phyloP scores from a whole-genome alignment of 2,329 filamentous ascomycete species.

The Penicillium palitans region DNA sequence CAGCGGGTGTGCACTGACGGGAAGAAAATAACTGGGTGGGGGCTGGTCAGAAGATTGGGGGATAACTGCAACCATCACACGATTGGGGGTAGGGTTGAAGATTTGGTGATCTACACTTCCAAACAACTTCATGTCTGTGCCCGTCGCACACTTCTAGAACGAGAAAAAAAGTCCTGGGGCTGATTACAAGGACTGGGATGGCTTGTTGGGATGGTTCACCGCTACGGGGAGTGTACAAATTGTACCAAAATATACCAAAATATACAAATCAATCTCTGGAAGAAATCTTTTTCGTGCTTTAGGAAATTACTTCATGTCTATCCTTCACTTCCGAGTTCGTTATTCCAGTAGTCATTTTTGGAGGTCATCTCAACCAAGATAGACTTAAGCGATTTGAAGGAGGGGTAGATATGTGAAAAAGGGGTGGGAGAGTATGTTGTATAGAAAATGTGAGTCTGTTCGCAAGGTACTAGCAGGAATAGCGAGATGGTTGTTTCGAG shows the following conservation, averaged over 20 bases:
- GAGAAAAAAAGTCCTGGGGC: not conserved
- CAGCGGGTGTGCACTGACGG: constrained; percentile 22
- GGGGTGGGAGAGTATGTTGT: not conserved
- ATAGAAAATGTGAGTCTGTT: not conserved
- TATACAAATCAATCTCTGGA: not conserved
- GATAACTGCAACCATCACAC: constrained; percentile 1
- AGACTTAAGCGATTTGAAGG: not conserved
- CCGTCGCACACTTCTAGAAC: constrained; percentile 8
- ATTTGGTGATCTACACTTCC: constrained; percentile 7
- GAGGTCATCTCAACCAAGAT: not conserved
- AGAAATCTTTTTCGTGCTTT: not conserved
- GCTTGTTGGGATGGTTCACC: constrained; percentile 10
- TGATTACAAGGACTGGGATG: not conserved
- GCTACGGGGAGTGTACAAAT: constrained; percentile 1
- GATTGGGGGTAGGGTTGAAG: not conserved
- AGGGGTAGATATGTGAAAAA: not conserved
- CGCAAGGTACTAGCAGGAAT: not conserved
- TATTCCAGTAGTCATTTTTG: not conserved
- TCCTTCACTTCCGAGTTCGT: not conserved
- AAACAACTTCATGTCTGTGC: constrained; percentile 3
- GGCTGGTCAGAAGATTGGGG: constrained; percentile 6
- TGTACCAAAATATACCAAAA: not conserved
- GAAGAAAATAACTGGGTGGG: constrained; percentile 2
- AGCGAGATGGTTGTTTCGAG: not conserved
- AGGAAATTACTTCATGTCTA: not conserved